Evolutionary conservation across 768 basidiomycete species (phyloP).

Genomic region (Sarcomyxa edulis): DNA sequence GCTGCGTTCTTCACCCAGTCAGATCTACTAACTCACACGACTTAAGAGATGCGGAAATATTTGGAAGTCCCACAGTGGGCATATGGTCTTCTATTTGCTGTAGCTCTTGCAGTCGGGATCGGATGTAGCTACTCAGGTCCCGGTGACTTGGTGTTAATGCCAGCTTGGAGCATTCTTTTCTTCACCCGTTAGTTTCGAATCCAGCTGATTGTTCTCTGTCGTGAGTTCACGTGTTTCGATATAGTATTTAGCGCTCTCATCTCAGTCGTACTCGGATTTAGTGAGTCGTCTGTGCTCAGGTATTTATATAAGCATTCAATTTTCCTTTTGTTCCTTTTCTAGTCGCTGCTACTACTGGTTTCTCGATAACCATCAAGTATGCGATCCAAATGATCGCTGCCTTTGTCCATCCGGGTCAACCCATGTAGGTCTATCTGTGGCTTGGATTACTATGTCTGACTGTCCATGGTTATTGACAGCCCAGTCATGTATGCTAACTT

Average conservation of each 20-base stretch:
- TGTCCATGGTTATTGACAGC: constrained; percentile 20
- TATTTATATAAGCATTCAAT: too few relatives aligned
- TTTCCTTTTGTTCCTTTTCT: constrained; percentile 35
- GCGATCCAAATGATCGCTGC: constrained; percentile 46
- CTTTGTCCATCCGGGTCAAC: constrained; percentile 42
- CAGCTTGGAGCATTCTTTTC: constrained; percentile 48
- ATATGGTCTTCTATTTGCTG: constrained; percentile 38
- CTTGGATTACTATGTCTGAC: constrained; percentile 36
- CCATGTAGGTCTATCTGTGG: constrained; percentile 39
- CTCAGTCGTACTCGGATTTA: constrained; percentile 35
- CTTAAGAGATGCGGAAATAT: constrained; percentile 49
- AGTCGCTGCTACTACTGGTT: constrained; percentile 50
- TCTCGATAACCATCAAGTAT: constrained; percentile 41
- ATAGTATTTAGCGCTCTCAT: constrained; percentile 28
- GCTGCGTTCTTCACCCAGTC: too few relatives aligned
- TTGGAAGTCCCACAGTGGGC: constrained; percentile 51
- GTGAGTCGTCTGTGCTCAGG: constrained; percentile 25
- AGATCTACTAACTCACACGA: too few relatives aligned
- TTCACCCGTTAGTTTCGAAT: constrained; percentile 32
- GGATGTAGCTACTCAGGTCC: too few relatives aligned
- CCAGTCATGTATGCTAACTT: constrained; percentile 53
- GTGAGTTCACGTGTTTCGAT: background rate
- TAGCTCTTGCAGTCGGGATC: constrained; percentile 43
- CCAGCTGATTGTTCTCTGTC: too few relatives aligned
- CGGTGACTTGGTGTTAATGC: constrained; percentile 39